Conservation (phyloP, 2,329 filamentous ascomycete genomes). For the Dothistroma septosporum region DNA sequence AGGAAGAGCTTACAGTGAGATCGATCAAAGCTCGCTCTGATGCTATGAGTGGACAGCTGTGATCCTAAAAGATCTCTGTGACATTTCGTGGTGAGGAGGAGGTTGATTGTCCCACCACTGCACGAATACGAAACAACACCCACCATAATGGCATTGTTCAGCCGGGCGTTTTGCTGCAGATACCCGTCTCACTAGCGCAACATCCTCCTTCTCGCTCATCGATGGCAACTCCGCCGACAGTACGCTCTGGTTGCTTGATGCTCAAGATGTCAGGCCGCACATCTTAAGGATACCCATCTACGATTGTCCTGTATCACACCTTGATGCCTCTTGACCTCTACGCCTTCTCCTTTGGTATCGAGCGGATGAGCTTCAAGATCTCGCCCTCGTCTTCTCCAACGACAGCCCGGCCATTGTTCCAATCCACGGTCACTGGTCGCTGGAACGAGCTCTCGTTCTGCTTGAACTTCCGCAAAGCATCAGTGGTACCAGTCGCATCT, state of each 20-base stretch:
- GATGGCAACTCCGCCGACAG: not conserved
- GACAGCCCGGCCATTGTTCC: slow-evolving; percentile 81
- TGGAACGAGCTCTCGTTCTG: slow-evolving; percentile 65
- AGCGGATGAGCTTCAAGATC: slow-evolving; percentile 75
- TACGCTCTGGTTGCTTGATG: not conserved
- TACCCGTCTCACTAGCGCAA: not conserved
- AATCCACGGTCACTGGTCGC: slow-evolving; percentile 82
- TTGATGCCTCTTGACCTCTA: slow-evolving; percentile 12
- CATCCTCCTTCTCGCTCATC: not conserved
- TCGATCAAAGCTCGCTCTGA: not conserved
- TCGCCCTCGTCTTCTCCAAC: slow-evolving; percentile 78
- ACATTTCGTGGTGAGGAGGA: not conserved
- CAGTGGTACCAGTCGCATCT: slow-evolving; percentile 68
- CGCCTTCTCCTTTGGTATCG: slow-evolving; percentile 45
- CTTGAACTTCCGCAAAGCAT: slow-evolving; percentile 76
- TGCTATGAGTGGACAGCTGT: not conserved
- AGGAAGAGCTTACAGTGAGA: not conserved
- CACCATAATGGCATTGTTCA: slow-evolving; percentile 14
- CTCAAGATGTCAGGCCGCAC: not conserved
- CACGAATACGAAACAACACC: slow-evolving; percentile 14
- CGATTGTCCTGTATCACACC: not conserved
- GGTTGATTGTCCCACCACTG: slow-evolving; percentile 3
- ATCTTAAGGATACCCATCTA: not conserved
- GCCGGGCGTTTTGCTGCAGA: not conserved
- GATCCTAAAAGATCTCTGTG: not conserved